phyloP scores from a whole-genome alignment of 129 eudicot genomes.

The Scalesia atractyloides region DNA sequence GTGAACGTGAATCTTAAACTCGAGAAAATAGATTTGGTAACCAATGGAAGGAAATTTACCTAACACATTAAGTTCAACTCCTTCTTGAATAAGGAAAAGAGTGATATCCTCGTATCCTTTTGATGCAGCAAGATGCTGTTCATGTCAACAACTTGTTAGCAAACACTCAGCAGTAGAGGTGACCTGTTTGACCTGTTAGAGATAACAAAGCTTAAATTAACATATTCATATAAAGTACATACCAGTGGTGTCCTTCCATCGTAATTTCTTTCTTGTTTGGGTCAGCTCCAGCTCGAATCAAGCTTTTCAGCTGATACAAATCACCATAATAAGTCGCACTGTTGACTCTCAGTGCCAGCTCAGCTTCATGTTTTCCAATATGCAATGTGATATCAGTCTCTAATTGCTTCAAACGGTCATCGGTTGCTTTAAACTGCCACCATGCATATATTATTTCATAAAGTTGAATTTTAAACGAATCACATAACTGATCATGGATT shows the following conservation, averaged over 20 bases:
- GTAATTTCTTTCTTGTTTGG: conserved; percentile 87
- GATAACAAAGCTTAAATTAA: background rate
- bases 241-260: conserved; percentile 98
- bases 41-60: conserved; percentile 37
- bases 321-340: conserved; percentile 87
- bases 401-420: conserved; percentile 69
- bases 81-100: conserved; percentile 77
- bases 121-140: conserved; percentile 95
- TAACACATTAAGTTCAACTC: conserved; percentile 55
- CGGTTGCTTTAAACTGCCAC: conserved; percentile 69
- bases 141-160: conserved; percentile 26
- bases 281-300: conserved; percentile 95
- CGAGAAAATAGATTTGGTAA: background rate
- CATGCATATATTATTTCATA: conserved; percentile 30
- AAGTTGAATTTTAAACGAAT: background rate
- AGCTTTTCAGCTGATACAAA: conserved; percentile 73
- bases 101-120: conserved; percentile 73
- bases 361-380: conserved; percentile 89
- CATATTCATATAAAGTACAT: conserved; percentile 20
- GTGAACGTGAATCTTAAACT: conserved; percentile 8
- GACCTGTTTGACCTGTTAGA: background rate
- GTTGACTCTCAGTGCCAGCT: conserved; percentile 86
- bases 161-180: background rate
- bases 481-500: background rate
- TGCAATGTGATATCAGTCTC: conserved; percentile 82